Conservation (phyloP, 192 early-diverging fungal species). For the Coemansia biformis region DNA sequence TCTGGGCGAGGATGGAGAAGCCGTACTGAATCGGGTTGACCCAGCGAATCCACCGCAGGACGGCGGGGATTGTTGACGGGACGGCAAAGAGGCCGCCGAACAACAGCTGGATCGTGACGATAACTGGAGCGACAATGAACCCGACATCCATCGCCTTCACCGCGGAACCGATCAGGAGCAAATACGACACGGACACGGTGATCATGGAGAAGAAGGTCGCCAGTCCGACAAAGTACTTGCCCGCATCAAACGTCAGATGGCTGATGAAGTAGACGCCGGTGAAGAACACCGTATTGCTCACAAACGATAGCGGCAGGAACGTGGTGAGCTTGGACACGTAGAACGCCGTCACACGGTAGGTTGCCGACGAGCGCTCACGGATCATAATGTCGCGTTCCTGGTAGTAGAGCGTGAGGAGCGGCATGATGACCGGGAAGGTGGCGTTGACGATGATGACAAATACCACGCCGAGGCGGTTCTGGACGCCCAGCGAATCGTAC, state of each 20-base stretch:
- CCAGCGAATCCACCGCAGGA: conserved; percentile 51
- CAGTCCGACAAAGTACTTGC: conserved; percentile 47
- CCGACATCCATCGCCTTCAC: conserved; percentile 40
- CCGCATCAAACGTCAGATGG: conserved; percentile 33
- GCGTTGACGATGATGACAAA: conserved; percentile 52
- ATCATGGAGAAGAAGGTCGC: conserved; percentile 36
- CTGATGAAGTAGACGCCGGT: conserved; percentile 48
- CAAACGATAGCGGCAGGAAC: conserved; percentile 32
- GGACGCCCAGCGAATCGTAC: conserved; percentile 32
- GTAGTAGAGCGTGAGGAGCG: conserved; percentile 44
- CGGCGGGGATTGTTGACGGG: conserved; percentile 38
- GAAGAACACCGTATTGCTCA: conserved; percentile 37
- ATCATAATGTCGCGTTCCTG: conserved; percentile 54
- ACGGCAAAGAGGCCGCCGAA: conserved; percentile 49
- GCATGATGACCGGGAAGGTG: conserved; percentile 57
- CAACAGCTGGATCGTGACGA: conserved; percentile 46
- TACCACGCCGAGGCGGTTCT: conserved; percentile 49
- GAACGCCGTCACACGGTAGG: conserved; percentile 59
- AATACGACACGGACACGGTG: conserved; percentile 26
- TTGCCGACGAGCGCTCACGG: conserved; percentile 60
- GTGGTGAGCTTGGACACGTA: conserved; percentile 61
- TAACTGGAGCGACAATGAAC: conserved; percentile 33
- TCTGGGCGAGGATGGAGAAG: conserved; percentile 35
- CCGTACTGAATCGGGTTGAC: conserved; percentile 44
- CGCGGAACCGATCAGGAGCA: conserved; percentile 43